Evolutionary conservation across 805 yeast genomes (phyloP), one percentile per base, ranked within the genome.

Genomic region (Suhomyces tanzawaensis): DNA sequence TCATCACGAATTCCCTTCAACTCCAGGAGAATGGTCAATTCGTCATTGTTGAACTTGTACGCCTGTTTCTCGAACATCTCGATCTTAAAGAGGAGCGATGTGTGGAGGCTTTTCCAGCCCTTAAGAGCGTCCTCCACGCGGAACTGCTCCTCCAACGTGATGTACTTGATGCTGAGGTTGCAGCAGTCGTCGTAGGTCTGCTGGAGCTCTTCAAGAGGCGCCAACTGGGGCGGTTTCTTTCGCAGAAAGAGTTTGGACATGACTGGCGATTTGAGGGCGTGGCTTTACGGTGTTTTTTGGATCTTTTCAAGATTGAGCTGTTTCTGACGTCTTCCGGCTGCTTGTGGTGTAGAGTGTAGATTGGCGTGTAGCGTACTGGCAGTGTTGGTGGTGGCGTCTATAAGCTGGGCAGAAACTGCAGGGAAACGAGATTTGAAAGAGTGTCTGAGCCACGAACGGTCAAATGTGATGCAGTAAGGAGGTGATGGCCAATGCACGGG

Each of bases 61-160:
- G 53, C 52, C 54, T 56, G 42, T 58, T 57, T 74, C 62, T 52
- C 82, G 72, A 48, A 83, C 47, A 37, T 56, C 42, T 81, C 85
- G 29, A 82, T 59, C 48, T 77, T 77, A 52, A 66, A 76, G 33
- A 77, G 66, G 2, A 81, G 68, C 33, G 76, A 72, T 2, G 85
- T 78, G 45, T 81, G 86, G n/a, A 85, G 59, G 2, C 79, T 66
- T 46, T 79, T 82, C 90, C 91, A 83, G 2, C 90, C 90, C 42
- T 74, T 76, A 15, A 82, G 59, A 2, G 89, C 84, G 13, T 73
- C 77, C 34, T 69, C 74, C 31, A 69, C 57, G 15, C 73, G 69
- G 23, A 71, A 66, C 14, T 66, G 63, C 41, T 82, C 82, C 49
- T 84, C 89, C 14, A 79, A 53, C 3, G 77, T 68, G 34, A 80